phyloP scores from a whole-genome alignment of 768 basidiomycete species.

The Hericium erinaceus region DNA sequence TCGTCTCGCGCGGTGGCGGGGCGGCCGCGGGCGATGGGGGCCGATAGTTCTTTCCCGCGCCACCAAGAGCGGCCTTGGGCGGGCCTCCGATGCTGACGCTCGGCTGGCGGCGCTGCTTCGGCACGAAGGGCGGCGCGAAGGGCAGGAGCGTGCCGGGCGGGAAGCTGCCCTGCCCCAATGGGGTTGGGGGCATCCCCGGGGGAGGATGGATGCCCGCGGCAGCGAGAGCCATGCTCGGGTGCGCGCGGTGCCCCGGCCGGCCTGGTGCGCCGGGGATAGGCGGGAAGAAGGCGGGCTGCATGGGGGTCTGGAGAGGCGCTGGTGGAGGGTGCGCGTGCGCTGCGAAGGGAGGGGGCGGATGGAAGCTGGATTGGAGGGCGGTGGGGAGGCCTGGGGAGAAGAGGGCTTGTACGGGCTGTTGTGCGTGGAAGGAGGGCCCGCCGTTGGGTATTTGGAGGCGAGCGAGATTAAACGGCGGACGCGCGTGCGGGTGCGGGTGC shows the following conservation, averaged over 20 bases:
- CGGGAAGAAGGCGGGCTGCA: slow-evolving; percentile 57
- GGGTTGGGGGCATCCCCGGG: slow-evolving; percentile 47
- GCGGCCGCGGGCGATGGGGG: slow-evolving; percentile 41
- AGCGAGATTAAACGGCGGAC: slow-evolving; percentile 32
- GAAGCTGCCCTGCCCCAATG: slow-evolving; percentile 49
- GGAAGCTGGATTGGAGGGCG: slow-evolving; percentile 46
- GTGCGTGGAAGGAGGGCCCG: slow-evolving; percentile 32
- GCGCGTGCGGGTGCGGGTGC: slow-evolving; percentile 20
- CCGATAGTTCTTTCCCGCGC: slow-evolving; percentile 68
- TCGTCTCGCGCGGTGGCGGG: slow-evolving; percentile 18
- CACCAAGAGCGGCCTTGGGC: slow-evolving; percentile 80
- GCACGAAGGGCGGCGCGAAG: slow-evolving; percentile 30
- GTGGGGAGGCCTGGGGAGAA: slow-evolving; percentile 63
- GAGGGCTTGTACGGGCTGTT: slow-evolving; percentile 46
- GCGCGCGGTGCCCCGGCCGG: slow-evolving; percentile 47
- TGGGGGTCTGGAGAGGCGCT: slow-evolving; percentile 57
- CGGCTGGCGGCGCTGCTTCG: slow-evolving; percentile 51
- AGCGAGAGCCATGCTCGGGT: slow-evolving; percentile 56
- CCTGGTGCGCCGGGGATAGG: slow-evolving; percentile 40
- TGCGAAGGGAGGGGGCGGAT: slow-evolving; percentile 36
- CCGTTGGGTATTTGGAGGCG: slow-evolving; percentile 42
- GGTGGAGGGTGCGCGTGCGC: slow-evolving; percentile 15
- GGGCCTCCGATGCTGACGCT: slow-evolving; percentile 73
- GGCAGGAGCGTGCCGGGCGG: slow-evolving; percentile 38
- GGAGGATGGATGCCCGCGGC: slow-evolving; percentile 52